phyloP scores from a whole-genome alignment of 2,329 filamentous ascomycete species.

The Fusarium nelsonii region DNA sequence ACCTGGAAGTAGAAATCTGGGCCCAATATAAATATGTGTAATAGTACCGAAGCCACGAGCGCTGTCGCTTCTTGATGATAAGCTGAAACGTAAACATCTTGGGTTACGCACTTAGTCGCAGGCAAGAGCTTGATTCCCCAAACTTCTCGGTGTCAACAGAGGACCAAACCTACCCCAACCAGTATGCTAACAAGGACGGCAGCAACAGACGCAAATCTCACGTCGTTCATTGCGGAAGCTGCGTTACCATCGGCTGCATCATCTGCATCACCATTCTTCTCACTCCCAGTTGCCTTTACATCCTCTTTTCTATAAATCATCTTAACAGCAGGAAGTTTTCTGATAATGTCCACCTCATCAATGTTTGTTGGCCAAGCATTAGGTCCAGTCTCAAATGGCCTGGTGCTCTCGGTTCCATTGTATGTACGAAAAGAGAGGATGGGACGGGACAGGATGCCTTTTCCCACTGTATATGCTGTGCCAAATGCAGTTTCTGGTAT shows the following conservation, averaged over 20 bases:
- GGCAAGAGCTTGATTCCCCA: no score
- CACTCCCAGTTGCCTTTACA: background rate
- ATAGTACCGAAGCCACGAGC: rapidly evolving
- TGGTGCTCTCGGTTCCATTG: background rate
- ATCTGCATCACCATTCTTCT: background rate
- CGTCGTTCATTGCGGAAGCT: background rate
- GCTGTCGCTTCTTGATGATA: background rate
- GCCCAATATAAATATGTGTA: background rate
- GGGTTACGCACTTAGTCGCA: background rate
- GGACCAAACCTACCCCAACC: conserved; percentile 22
- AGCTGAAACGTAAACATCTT: background rate
- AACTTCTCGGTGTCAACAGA: background rate
- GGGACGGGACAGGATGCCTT: background rate
- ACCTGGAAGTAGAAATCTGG: conserved; percentile 57
- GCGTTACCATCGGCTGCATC: background rate
- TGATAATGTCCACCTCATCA: background rate
- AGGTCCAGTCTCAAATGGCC: background rate
- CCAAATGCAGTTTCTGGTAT: background rate
- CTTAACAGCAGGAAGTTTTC: conserved; percentile 15
- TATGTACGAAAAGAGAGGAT: background rate
- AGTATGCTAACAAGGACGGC: conserved; percentile 14
- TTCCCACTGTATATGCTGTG: background rate
- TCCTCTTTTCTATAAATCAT: conserved; percentile 33
- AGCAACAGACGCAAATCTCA: background rate
- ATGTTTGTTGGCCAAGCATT: background rate